A percentile compares a stretch with the other conserved stretches of the same genome.
Conservation (phyloP, 768 basidiomycete species). For the Paxillus involutus region DNA sequence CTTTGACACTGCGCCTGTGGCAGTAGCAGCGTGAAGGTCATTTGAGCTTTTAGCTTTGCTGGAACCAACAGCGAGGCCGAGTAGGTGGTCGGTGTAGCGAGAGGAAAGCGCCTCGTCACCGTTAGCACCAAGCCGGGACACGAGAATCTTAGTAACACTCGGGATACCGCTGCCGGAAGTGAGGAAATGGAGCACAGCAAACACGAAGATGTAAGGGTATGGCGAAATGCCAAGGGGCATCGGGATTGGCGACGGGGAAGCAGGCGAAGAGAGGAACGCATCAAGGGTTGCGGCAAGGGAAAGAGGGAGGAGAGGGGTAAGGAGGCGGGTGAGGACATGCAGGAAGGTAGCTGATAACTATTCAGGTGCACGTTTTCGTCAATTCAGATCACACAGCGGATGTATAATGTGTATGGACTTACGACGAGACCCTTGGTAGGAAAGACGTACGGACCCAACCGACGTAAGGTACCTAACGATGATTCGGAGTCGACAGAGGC, state of each 20-base stretch:
- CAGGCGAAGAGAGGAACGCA: conserved; percentile 16
- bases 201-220: conserved; percentile 70
- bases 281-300: conserved; percentile 52
- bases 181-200: conserved; percentile 69
- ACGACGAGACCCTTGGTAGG: conserved; percentile 25
- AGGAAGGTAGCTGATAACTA: conserved; percentile 70
- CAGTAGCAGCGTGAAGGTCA: conserved; percentile 29
- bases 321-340: conserved; percentile 70
- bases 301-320: conserved; percentile 72
- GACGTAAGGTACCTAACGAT: conserved; percentile 14
- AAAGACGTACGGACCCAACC: conserved; percentile 17
- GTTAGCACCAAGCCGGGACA: conserved; percentile 89
- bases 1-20: conserved; percentile 13
- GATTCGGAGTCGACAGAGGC: conserved; percentile 11
- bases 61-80: conserved; percentile 87
- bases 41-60: conserved; percentile 79
- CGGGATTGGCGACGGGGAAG: conserved; percentile 13
- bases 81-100: conserved; percentile 81
- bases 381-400: background rate
- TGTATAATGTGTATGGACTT: conserved; percentile 1
- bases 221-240: conserved; percentile 41
- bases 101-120: conserved; percentile 62
- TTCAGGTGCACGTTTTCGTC: background rate
- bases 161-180: conserved; percentile 75
- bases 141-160: conserved; percentile 68